Evolutionary conservation across 2,329 filamentous ascomycete genomes (phyloP), one percentile per base, ranked within the genome.

Genomic region (Paecilomyces niveus): DNA sequence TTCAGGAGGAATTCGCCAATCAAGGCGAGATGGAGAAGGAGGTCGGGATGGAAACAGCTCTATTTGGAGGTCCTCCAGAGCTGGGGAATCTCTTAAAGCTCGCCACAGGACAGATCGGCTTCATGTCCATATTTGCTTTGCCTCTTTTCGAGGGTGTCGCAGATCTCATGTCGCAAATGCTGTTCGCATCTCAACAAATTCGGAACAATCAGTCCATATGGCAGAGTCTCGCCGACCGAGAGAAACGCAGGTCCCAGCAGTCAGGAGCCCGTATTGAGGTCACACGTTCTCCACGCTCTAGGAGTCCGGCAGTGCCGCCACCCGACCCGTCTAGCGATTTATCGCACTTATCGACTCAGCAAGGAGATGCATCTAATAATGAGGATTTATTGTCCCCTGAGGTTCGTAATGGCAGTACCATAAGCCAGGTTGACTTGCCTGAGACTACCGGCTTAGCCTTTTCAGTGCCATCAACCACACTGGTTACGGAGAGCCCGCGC

Each of bases 41-140:
- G 68, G 83, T 97, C 22, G 85, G 89, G 18, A 95, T 99, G 69
- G 86, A 88, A 53, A 93, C 93, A 0, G 92, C 92, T 31, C 82
- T 99, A 2, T 91, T 96, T 67, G 87, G 85, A 57, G 85, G 85
- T 1, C 85, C 92, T 1, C 86, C 88, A 3, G 91, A 94, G 49
- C 86, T 90, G 59, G 90, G 92, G 66, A 92, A 97, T 66, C 81
- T 89, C 32, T 80, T 91, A 61, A 92, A 93, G 57, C 81, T 97
- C 56, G 89, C 86, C 62, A 91, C 90, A 64, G 89, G 92, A 7
- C 94, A 99, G 74, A 89, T 97, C 57, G 89, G 90, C 24, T 99
- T 99, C 76, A 97, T 97, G 90, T 94, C 91, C 64, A 84, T 97
- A 67, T 97, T 97, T 72, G 94, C 93, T 15, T 85, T 92, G 54